Evolutionary conservation across 2,329 filamentous ascomycete species (phyloP).

Genomic region (Xylaria sp.): DNA sequence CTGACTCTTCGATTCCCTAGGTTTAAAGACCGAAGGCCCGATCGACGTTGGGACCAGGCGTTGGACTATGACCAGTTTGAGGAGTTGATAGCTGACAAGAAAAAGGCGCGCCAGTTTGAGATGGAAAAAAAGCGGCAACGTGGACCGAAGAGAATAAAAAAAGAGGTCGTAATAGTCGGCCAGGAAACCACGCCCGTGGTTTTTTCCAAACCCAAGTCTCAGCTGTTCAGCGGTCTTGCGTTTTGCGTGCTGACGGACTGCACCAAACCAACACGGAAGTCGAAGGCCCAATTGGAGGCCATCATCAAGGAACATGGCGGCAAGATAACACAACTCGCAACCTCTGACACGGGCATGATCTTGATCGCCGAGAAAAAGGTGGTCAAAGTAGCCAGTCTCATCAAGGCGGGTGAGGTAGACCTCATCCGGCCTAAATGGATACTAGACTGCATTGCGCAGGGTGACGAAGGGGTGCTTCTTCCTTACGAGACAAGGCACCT

Average conservation of each 20-base stretch:
- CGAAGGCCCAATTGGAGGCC: slow-evolving; percentile 72
- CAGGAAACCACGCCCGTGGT: slow-evolving; percentile 45
- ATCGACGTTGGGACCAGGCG: slow-evolving; percentile 77
- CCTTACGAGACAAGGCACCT: slow-evolving; percentile 60
- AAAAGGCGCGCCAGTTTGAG: slow-evolving; percentile 69
- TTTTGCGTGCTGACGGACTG: slow-evolving; percentile 84
- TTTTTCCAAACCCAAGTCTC: slow-evolving; percentile 54
- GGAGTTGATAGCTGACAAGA: slow-evolving; percentile 66
- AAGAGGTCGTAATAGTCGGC: slow-evolving; percentile 66
- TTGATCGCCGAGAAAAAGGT: slow-evolving; percentile 73
- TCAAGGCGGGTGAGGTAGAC: slow-evolving; percentile 64
- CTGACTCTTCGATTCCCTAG: slow-evolving; percentile 85
- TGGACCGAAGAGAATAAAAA: slow-evolving; percentile 58
- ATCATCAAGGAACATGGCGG: slow-evolving; percentile 82
- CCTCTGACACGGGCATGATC: slow-evolving; percentile 56
- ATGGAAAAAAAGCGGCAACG: slow-evolving; percentile 62
- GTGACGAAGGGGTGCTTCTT: slow-evolving; percentile 56
- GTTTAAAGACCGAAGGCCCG: slow-evolving; percentile 74
- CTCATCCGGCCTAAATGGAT: slow-evolving; percentile 80
- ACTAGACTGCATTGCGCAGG: slow-evolving; percentile 67
- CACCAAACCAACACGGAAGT: slow-evolving; percentile 61
- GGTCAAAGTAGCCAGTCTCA: slow-evolving; percentile 77
- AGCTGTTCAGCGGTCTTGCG: slow-evolving; percentile 67
- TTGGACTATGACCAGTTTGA: slow-evolving; percentile 74
- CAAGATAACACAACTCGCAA: slow-evolving; percentile 67